Evolutionary conservation across 768 basidiomycete genomes (phyloP).

Genomic region (Phaffia australis): DNA sequence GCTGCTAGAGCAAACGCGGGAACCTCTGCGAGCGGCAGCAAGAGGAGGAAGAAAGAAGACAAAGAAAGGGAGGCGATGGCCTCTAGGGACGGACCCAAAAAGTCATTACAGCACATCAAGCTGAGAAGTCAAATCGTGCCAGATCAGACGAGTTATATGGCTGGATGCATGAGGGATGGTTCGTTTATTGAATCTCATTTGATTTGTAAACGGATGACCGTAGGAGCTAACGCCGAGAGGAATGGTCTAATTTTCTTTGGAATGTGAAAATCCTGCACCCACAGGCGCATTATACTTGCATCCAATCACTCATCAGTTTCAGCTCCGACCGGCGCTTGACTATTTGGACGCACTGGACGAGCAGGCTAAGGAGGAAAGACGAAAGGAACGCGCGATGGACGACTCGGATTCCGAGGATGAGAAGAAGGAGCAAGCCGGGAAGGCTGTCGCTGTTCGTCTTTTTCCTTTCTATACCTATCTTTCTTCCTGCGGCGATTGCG

Average conservation of each 20-base stretch:
- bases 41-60: constrained; percentile 24
- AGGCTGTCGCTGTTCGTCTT: constrained; percentile 23
- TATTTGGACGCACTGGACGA: constrained; percentile 37
- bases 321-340: constrained; percentile 36
- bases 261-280: not conserved
- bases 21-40: not conserved
- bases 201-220: not conserved
- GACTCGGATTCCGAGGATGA: constrained; percentile 29
- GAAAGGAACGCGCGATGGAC: constrained; percentile 22
- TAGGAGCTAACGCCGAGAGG: not conserved
- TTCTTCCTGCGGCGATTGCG: not conserved
- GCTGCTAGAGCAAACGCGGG: not conserved
- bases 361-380: constrained; percentile 24
- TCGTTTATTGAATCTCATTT: constrained; percentile 12
- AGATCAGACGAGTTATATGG: constrained; percentile 36
- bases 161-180: constrained; percentile 37
- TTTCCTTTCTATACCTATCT: not conserved
- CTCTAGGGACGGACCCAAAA: not conserved
- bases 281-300: constrained; percentile 38
- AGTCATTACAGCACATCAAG: constrained; percentile 22
- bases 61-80: constrained; percentile 28
- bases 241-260: not conserved
- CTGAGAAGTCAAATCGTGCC: constrained; percentile 37
- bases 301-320: constrained; percentile 33
- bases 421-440: constrained; percentile 22